These are phyloP conservation scores for Aspergillus intermedius DNA, from an alignment of 2,329 filamentous ascomycete genomes.

Conservation along the genomic window DNA sequence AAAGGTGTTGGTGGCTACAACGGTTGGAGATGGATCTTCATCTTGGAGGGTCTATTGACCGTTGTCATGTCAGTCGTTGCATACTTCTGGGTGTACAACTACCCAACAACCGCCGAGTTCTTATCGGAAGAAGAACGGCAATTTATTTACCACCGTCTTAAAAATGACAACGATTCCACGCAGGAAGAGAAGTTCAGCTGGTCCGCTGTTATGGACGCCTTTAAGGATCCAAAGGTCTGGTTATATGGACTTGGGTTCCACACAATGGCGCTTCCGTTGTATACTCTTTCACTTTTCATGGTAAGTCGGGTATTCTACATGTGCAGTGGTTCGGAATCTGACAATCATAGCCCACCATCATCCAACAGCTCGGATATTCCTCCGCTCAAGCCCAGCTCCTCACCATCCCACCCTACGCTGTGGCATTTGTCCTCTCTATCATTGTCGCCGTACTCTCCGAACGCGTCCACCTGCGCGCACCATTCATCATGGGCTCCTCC, in stretches of 20 bases:
- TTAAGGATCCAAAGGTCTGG: slow-evolving; percentile 65
- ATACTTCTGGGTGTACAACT: slow-evolving; percentile 39
- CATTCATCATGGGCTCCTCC: slow-evolving; percentile 57
- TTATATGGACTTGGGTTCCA: slow-evolving; percentile 67
- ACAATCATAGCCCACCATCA: slow-evolving; percentile 25
- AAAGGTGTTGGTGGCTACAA: slow-evolving; percentile 42
- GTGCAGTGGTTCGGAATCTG: neutral
- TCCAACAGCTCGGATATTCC: slow-evolving; percentile 38
- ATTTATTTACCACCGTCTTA: slow-evolving; percentile 57
- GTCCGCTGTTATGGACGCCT: slow-evolving; percentile 56
- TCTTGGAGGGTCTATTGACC: slow-evolving; percentile 64
- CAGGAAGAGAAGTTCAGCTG: slow-evolving; percentile 63
- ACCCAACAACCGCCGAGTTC: slow-evolving; percentile 37
- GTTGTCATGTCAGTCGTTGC: slow-evolving; percentile 46
- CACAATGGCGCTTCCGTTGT: slow-evolving; percentile 59
- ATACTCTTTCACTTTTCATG: slow-evolving; percentile 35
- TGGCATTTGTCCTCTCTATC: slow-evolving; percentile 56
- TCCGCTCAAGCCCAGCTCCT: slow-evolving; percentile 45
- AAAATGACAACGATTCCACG: slow-evolving; percentile 63
- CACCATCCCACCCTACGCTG: slow-evolving; percentile 58
- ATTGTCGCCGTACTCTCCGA: slow-evolving; percentile 56
- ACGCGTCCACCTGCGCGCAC: slow-evolving; percentile 49
- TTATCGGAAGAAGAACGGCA: slow-evolving; percentile 46
- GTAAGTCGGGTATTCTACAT: slow-evolving; percentile 7
- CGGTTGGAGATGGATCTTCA: slow-evolving; percentile 61